Conservation (phyloP, 2,329 filamentous ascomycete species). For the Aspergillus latus region DNA sequence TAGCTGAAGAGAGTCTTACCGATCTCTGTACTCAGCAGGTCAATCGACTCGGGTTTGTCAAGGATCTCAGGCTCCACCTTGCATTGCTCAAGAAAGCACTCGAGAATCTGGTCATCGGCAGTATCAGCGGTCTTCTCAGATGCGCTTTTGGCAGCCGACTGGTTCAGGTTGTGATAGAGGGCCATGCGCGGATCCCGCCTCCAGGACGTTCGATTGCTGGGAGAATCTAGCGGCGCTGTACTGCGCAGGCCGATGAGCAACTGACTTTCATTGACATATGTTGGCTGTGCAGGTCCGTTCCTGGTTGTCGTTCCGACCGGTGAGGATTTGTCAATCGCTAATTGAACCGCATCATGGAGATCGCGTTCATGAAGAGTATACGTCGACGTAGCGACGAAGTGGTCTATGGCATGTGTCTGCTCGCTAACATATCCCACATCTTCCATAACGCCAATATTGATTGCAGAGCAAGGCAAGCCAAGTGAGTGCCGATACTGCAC, state of each 20-base stretch:
- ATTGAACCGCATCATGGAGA: conserved; percentile 3
- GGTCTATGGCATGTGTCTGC: neutral
- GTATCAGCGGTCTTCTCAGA: neutral
- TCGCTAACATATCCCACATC: conserved; percentile 19
- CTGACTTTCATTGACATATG: neutral
- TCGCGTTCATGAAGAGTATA: conserved; percentile 2
- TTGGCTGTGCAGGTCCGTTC: neutral
- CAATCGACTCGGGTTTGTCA: neutral
- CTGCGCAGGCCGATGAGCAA: conserved; percentile 1
- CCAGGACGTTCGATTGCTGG: conserved; percentile 2
- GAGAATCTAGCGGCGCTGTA: neutral
- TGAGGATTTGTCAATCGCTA: neutral
- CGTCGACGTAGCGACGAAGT: neutral
- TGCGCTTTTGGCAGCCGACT: neutral
- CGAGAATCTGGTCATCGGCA: neutral
- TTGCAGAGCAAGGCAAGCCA: conserved; percentile 19
- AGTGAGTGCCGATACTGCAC: conserved; percentile 24
- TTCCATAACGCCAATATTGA: conserved; percentile 27
- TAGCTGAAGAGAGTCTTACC: conserved; percentile 23
- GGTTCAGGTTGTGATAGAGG: conserved; percentile 12
- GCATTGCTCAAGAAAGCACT: neutral
- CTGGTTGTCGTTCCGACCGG: neutral
- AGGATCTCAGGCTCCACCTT: neutral
- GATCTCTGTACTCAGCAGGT: conserved; percentile 21
- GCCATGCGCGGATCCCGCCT: conserved; percentile 11